Conservation (phyloP, 1,284 basidiomycete species). For the Ustilago tritici region DNA sequence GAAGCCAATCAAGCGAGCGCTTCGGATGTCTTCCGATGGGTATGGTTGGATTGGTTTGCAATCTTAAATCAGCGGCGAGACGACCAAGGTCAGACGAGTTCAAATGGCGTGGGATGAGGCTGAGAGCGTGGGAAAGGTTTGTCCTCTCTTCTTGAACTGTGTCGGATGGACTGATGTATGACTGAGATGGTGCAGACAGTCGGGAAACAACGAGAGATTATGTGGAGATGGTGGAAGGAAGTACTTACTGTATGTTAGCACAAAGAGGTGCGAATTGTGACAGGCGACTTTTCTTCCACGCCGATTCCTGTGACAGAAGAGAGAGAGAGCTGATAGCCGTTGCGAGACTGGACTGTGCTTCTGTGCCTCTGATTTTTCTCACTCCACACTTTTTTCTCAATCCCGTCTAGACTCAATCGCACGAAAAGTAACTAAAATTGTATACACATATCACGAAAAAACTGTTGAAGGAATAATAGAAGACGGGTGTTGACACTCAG, state of each 20-base stretch:
- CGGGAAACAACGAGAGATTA: background rate
- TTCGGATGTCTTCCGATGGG: background rate
- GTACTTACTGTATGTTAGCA: background rate
- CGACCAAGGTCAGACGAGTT: background rate
- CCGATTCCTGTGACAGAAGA: slow-evolving; percentile 8
- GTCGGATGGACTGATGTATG: background rate
- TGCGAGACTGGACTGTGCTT: background rate
- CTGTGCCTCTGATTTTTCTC: background rate
- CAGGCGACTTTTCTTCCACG: background rate
- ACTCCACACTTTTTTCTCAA: background rate
- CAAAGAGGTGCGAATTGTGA: background rate
- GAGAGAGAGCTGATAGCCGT: background rate
- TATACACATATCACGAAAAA: too few relatives aligned
- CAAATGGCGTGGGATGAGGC: background rate
- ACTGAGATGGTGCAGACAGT: background rate
- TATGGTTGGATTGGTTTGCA: too few relatives aligned
- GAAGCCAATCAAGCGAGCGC: background rate
- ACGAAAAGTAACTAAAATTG: too few relatives aligned
- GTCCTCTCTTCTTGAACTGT: background rate
- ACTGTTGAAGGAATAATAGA: too few relatives aligned
- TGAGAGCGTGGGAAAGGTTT: background rate
- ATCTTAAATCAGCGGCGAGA: background rate
- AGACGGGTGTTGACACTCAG: too few relatives aligned
- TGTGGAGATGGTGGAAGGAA: background rate
- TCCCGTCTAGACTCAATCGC: background rate